phyloP scores from a whole-genome alignment of 1,139 yeast species.

The Meyerozyma elateridarum region DNA sequence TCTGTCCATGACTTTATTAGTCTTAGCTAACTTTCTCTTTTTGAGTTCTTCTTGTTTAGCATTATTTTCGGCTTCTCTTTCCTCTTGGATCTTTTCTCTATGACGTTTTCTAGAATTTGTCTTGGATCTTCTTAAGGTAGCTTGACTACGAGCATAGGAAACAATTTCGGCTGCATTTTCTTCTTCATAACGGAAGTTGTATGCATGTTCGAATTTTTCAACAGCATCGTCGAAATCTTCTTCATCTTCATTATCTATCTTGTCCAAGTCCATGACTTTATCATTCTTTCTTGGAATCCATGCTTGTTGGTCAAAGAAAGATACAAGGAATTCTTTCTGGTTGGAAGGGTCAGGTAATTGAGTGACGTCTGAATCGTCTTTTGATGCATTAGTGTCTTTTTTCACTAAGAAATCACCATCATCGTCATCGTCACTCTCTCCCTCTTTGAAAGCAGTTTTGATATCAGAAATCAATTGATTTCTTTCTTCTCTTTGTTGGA shows the following conservation, averaged over 20 bases:
- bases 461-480: slow-evolving; percentile 69
- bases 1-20: slow-evolving; percentile 74
- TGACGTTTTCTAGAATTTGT: slow-evolving; percentile 74
- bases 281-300: slow-evolving; percentile 76
- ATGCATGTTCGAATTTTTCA: slow-evolving; percentile 85
- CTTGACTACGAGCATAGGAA: slow-evolving; percentile 95
- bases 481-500: slow-evolving; percentile 74
- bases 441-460: slow-evolving; percentile 56
- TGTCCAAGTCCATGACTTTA: slow-evolving; percentile 52
- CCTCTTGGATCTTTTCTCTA: slow-evolving; percentile 67
- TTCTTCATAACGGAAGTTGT: slow-evolving; percentile 93
- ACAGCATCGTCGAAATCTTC: slow-evolving; percentile 90
- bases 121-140: slow-evolving; percentile 80
- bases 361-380: slow-evolving; percentile 15
- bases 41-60: slow-evolving; percentile 60
- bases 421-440: slow-evolving; percentile 36
- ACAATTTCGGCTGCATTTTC: slow-evolving; percentile 87
- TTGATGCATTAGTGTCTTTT: slow-evolving; percentile 30
- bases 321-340: slow-evolving; percentile 64
- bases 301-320: slow-evolving; percentile 71
- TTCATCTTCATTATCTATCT: slow-evolving; percentile 61
- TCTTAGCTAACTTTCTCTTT: slow-evolving; percentile 69
- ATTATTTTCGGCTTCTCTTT: slow-evolving; percentile 45
- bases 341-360: slow-evolving; percentile 69
- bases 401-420: slow-evolving; percentile 50